phyloP scores from a whole-genome alignment of 345 rosid species.

The Pistacia atlantica region DNA sequence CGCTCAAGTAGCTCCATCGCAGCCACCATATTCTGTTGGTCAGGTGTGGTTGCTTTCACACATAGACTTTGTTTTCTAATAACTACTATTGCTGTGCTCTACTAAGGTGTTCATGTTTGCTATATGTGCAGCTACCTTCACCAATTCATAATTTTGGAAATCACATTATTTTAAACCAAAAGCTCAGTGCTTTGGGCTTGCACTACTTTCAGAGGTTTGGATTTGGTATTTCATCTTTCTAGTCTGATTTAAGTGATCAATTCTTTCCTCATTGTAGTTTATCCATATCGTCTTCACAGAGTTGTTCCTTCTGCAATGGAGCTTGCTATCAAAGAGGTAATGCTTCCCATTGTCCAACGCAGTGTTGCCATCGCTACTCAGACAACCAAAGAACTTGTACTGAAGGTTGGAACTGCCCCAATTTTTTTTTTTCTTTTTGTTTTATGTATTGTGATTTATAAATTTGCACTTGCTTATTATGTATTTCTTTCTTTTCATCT shows the following conservation, averaged over 20 bases:
- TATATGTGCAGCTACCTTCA: constrained; percentile 59
- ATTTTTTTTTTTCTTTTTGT: too few relatives aligned
- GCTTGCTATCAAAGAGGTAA: constrained; percentile 91
- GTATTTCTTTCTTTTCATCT: background rate
- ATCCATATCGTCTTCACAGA: constrained; percentile 37
- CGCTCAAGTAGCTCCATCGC: constrained; percentile 76
- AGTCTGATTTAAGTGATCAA: background rate
- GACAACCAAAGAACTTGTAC: constrained; percentile 94
- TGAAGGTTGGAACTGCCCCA: constrained; percentile 60
- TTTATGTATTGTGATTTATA: background rate
- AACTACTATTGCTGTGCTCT: background rate
- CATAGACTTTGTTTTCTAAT: background rate
- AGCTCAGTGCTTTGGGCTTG: constrained; percentile 68
- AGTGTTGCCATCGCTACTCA: constrained; percentile 98
- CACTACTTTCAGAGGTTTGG: constrained; percentile 88
- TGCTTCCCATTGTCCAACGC: constrained; percentile 85
- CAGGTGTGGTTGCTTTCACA: constrained; percentile 44
- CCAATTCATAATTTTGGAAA: constrained; percentile 75
- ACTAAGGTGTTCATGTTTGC: background rate
- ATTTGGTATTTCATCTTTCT: constrained; percentile 17
- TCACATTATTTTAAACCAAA: constrained; percentile 81
- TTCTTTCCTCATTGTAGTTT: background rate
- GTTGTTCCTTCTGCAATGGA: constrained; percentile 92
- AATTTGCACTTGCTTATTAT: background rate
- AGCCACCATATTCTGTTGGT: constrained; percentile 60